These are phyloP conservation scores for Isoetes taiwanensis DNA, from an alignment of 75 land plant species.

Conservation along the genomic window DNA sequence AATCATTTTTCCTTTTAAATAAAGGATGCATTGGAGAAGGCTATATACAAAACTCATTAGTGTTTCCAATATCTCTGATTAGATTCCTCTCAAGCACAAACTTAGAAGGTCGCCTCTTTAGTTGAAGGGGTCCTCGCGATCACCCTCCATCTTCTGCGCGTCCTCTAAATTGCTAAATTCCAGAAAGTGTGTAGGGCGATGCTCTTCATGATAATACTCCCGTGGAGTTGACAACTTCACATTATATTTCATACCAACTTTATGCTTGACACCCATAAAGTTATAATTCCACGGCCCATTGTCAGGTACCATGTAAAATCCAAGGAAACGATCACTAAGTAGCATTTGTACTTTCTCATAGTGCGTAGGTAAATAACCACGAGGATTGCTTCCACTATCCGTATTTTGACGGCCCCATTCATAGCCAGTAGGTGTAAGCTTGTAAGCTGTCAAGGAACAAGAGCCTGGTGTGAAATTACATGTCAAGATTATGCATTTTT, in stretches of 20 bases:
- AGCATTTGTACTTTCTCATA: constrained; percentile 99
- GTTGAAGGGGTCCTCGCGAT: constrained; percentile 69
- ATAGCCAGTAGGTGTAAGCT: constrained; percentile 92
- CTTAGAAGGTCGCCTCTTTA: no score
- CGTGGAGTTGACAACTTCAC: constrained; percentile 78
- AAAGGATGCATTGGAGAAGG: no score
- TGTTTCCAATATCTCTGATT: no score
- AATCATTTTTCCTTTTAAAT: no score
- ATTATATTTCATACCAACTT: constrained; percentile 83
- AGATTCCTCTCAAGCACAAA: no score
- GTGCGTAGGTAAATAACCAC: constrained; percentile 92
- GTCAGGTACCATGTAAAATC: constrained; percentile 99
- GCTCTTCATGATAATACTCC: constrained; percentile 92
- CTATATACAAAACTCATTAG: no score
- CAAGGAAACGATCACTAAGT: constrained; percentile 95
- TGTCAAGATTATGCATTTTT: constrained; percentile 88
- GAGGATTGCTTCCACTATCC: constrained; percentile 97
- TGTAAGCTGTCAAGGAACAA: constrained; percentile 95
- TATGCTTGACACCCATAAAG: constrained; percentile 98
- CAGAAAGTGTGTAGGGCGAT: constrained; percentile 89
- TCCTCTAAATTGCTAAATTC: constrained; percentile 96
- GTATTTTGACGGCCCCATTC: constrained; percentile 97
- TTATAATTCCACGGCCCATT: constrained; percentile 99
- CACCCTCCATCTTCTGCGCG: constrained; percentile 69
- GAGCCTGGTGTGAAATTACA: constrained; percentile 99